These are phyloP conservation scores for Caryocar brasiliense DNA, from an alignment of 441 rosid genomes.

Conservation along the genomic window DNA sequence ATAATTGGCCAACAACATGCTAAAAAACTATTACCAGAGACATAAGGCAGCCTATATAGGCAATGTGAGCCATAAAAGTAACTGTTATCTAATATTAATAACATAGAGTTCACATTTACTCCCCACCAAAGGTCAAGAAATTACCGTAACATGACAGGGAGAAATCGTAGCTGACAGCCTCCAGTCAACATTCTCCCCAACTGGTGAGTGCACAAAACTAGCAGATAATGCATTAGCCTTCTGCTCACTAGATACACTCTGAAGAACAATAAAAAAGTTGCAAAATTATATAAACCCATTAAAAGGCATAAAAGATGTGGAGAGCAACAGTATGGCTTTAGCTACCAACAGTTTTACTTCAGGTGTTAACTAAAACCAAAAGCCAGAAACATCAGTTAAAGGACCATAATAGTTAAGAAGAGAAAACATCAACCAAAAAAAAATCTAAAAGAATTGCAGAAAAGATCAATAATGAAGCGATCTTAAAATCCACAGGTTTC, in stretches of 20 bases:
- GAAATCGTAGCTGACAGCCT: slow-evolving; percentile 87
- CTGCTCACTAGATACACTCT: slow-evolving; percentile 91
- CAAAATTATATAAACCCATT: slow-evolving; percentile 3
- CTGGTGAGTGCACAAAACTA: slow-evolving; percentile 72
- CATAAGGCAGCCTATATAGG: too few species aligned
- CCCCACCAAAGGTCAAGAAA: slow-evolving; percentile 18
- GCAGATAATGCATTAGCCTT: slow-evolving; percentile 90
- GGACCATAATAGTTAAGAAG: not conserved
- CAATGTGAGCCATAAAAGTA: not conserved
- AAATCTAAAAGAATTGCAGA: not conserved
- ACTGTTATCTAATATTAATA: not conserved
- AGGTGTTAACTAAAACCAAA: too few species aligned
- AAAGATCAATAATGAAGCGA: too few species aligned
- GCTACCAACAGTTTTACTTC: not conserved
- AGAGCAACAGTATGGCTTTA: not conserved
- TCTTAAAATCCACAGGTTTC: not conserved
- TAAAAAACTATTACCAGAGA: too few species aligned
- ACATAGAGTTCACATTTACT: too few species aligned
- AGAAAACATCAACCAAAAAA: not conserved
- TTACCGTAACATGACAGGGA: slow-evolving; percentile 96
- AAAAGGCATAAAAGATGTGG: not conserved
- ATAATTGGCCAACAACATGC: too few species aligned
- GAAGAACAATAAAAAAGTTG: slow-evolving; percentile 19
- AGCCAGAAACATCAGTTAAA: not conserved
- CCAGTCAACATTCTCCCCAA: slow-evolving; percentile 94